Conservation (phyloP, 306 rosid species). For the Arachis hypogaea region DNA sequence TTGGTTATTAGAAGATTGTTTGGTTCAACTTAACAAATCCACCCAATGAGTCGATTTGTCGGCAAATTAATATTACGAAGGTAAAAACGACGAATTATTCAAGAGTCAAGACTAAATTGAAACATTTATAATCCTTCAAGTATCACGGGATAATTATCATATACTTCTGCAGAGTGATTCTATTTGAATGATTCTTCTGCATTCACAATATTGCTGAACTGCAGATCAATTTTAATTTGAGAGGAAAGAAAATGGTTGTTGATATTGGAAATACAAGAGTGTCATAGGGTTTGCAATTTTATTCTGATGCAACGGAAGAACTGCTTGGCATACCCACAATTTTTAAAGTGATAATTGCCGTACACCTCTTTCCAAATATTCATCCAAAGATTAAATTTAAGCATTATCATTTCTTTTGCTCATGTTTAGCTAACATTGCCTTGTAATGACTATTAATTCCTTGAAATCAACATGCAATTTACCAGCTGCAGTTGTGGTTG, state of each 20-base stretch:
- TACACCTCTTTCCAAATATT: conserved; percentile 3
- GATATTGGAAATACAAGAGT: background rate
- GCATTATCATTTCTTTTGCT: conserved; percentile 21
- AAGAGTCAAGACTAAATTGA: too few relatives aligned
- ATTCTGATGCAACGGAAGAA: conserved; percentile 7
- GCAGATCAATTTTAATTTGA: background rate
- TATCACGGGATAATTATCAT: background rate
- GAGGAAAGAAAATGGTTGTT: too few relatives aligned
- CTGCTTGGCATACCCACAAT: background rate
- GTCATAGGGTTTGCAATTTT: conserved; percentile 1
- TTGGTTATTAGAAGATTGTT: too few relatives aligned
- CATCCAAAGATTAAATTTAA: conserved; percentile 10
- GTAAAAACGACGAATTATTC: too few relatives aligned
- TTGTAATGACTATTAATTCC: conserved; percentile 16
- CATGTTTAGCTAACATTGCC: background rate
- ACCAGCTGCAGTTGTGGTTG: conserved; percentile 84
- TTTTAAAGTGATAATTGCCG: background rate
- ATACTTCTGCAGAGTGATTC: conserved; percentile 1
- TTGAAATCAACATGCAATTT: conserved; percentile 36
- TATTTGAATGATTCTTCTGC: conserved; percentile 20
- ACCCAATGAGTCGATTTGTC: too few relatives aligned
- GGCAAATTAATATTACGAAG: too few relatives aligned
- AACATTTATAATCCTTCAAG: too few relatives aligned
- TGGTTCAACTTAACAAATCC: too few relatives aligned
- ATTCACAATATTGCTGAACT: conserved; percentile 23